Evolutionary conservation across 208 protist genomes (phyloP), one percentile per base, ranked within the genome.

Genomic region (Leishmania guyanensis): DNA sequence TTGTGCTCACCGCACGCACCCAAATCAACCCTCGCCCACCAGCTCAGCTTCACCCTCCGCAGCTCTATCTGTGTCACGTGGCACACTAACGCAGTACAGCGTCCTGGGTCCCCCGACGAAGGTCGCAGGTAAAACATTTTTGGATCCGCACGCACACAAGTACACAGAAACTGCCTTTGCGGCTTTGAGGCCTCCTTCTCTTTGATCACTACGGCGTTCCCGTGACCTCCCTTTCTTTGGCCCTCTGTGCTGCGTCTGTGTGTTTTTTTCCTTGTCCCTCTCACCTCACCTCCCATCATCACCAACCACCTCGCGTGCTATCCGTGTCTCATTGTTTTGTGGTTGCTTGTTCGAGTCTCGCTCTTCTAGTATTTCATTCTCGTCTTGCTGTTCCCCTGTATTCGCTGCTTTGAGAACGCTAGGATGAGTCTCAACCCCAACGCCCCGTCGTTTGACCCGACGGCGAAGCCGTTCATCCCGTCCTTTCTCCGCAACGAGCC

Each of bases 361-460:
- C 46, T 53, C 12, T 4, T 9, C 48, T 3, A 39, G 46, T 43
- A 50, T 46, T 54, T 12, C 70, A 29, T 46, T 74, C 26, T 39
- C 48, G 14, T 43, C 10, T 43, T 10, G 26, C 46, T 53, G 0
- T 4, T 9, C 39, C 22, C 6, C 56, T 54, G 22, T 20, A 33
- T 33, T 74, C 26, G 9, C 48, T 36, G 20, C 1, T 43, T 16
- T 50, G 8, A 17, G 39, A 36, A 20, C 48, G 22, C 16, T 43
- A 60, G 29, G 83, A 83, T 84, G 54, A 89, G 80, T 29, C 82
- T 94, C 48, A 94, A 96, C 56, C 87, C 87, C n/a, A 88, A 92
- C 83, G 89, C 90, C 2, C 82, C 87, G 33, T 75, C 88, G 26
- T 96, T 96, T 82, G 89, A 91, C 48, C 91, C 93, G 46, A 90